phyloP scores from a whole-genome alignment of 495 filamentous ascomycete genomes.

The Lasiosphaeria miniovina region DNA sequence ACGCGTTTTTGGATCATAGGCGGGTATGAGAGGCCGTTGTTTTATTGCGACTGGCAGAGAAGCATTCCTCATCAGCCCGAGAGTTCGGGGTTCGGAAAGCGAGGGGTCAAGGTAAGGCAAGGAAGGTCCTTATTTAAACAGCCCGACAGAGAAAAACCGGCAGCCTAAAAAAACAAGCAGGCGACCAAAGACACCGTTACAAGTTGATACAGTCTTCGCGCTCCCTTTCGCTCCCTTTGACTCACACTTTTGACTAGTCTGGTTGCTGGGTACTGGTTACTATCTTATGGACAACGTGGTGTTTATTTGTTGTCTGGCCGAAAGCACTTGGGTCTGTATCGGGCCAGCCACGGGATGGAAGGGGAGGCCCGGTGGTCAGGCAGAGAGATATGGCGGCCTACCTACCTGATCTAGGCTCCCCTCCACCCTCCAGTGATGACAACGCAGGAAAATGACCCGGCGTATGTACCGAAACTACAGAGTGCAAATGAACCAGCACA shows the following conservation, averaged over 20 bases:
- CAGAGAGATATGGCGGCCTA: too few relatives aligned
- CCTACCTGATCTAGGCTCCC: too few relatives aligned
- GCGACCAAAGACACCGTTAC: conserved; percentile 8
- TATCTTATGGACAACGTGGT: too few relatives aligned
- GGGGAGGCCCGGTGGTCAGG: too few relatives aligned
- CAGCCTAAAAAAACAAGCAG: not conserved
- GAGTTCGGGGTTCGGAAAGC: not conserved
- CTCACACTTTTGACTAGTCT: not conserved
- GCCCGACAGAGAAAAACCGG: not conserved
- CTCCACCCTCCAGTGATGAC: too few relatives aligned
- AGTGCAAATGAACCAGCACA: too few relatives aligned
- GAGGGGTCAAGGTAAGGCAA: not conserved
- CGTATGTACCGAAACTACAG: too few relatives aligned
- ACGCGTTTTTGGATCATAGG: not conserved
- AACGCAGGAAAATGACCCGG: too few relatives aligned
- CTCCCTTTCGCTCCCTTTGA: not conserved
- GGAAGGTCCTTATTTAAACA: not conserved
- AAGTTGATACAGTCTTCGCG: not conserved
- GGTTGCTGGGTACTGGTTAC: not conserved
- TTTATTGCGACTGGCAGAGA: not conserved
- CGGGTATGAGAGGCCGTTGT: not conserved
- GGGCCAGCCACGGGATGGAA: too few relatives aligned
- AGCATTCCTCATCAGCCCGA: not conserved
- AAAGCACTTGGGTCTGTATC: too few relatives aligned
- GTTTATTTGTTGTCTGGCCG: too few relatives aligned